Evolutionary conservation across 2,329 filamentous ascomycete genomes (phyloP).

Genomic region (Zasmidium citrigriseum): DNA sequence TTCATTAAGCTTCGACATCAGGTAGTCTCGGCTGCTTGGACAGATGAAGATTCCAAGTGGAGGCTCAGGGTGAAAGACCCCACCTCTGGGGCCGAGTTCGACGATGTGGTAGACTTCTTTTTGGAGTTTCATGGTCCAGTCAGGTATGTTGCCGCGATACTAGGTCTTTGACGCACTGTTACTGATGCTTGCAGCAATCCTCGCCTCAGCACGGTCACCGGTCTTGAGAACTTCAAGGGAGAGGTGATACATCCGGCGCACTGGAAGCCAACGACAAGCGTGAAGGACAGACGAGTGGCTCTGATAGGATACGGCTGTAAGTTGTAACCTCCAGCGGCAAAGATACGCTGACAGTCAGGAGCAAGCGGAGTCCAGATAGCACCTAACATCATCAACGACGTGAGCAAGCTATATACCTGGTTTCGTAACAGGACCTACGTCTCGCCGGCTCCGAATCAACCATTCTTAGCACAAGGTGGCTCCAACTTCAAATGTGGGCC

Average conservation of each 20-base stretch:
- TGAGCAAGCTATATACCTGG: slow-evolving; percentile 23
- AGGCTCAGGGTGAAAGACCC: slow-evolving; percentile 17
- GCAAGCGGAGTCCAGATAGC: slow-evolving; percentile 23
- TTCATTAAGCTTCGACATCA: slow-evolving; percentile 23
- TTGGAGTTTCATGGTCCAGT: slow-evolving; percentile 26
- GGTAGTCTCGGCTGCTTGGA: slow-evolving; percentile 18
- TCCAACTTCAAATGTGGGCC: slow-evolving; percentile 24
- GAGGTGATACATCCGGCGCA: slow-evolving; percentile 14
- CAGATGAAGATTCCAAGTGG: slow-evolving; percentile 20
- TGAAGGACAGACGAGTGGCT: slow-evolving; percentile 13
- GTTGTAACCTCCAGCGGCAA: not conserved
- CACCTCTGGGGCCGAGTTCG: slow-evolving; percentile 4
- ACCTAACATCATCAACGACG: slow-evolving; percentile 23
- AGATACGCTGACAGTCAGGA: not conserved
- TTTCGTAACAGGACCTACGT: slow-evolving; percentile 25
- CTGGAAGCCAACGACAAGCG: slow-evolving; percentile 9
- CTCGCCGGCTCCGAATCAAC: slow-evolving; percentile 20
- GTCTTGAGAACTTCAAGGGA: slow-evolving; percentile 15
- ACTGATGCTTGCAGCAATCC: slow-evolving; percentile 8
- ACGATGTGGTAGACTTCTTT: slow-evolving; percentile 24
- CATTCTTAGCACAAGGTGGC: slow-evolving; percentile 20
- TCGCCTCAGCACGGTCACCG: slow-evolving; percentile 9
- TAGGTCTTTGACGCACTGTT: no score
- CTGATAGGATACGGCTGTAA: slow-evolving; percentile 22
- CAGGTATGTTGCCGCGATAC: slow-evolving; percentile 1